Percentiles rank a stretch among this genome's conserved stretches.
Evolutionary conservation across 1,284 basidiomycete species (phyloP).

Genomic region (Phellopilus nigrolimitatus): DNA sequence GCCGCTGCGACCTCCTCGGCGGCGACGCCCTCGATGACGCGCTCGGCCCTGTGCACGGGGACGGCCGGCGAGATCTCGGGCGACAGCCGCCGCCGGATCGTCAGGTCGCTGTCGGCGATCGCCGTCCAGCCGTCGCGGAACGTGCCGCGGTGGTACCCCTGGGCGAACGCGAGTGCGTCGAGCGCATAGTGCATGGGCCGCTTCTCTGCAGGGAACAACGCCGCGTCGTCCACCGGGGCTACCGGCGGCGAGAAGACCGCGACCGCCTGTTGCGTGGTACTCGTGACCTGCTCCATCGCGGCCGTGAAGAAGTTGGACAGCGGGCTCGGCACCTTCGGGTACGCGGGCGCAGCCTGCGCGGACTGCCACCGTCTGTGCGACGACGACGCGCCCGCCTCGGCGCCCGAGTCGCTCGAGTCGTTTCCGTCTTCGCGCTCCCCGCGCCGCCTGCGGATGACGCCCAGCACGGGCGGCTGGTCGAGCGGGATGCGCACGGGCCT

Average conservation of each 20-base stretch:
- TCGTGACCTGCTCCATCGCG: conserved; percentile 68
- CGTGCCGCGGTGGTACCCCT: conserved; percentile 62
- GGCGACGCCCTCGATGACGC: conserved; percentile 91
- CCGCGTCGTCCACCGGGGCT: conserved; percentile 36
- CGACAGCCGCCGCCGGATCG: conserved; percentile 73
- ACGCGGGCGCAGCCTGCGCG: conserved; percentile 35
- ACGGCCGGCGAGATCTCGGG: conserved; percentile 78
- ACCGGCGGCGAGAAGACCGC: conserved; percentile 61
- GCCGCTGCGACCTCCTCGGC: conserved; percentile 86
- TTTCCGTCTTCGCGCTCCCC: conserved; percentile 41
- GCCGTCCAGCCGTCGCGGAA: conserved; percentile 77
- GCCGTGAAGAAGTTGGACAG: conserved; percentile 67
- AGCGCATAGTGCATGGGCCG: conserved; percentile 73
- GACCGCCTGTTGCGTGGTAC: conserved; percentile 67
- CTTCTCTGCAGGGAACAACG: conserved; percentile 47
- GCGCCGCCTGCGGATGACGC: conserved; percentile 61
- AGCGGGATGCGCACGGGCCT: conserved; percentile 86
- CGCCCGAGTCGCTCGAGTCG: conserved; percentile 25
- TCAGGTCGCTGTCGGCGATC: conserved; percentile 76
- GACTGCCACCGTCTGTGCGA: conserved; percentile 14
- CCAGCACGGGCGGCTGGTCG: conserved; percentile 83
- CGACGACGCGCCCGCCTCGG: conserved; percentile 23
- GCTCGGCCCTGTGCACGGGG: conserved; percentile 84
- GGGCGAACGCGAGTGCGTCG: conserved; percentile 75
- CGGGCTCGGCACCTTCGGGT: conserved; percentile 65